Conservation (phyloP, 768 basidiomycete genomes). For the Lentinus brumalis region DNA sequence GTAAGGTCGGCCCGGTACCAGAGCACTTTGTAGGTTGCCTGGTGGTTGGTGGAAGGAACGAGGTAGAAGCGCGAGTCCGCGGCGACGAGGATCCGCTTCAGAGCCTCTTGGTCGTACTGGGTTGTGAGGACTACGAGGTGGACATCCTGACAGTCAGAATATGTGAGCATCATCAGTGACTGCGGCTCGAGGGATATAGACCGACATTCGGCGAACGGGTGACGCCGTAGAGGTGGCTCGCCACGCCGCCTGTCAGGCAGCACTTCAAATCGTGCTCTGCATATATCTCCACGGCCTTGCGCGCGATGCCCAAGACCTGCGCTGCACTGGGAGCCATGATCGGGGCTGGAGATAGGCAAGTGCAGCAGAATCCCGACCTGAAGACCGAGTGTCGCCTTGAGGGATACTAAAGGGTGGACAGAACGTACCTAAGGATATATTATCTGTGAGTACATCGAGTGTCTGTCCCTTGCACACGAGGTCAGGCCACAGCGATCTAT, state of each 20-base stretch:
- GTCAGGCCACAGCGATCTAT: too few relatives aligned
- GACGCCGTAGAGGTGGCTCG: conserved; percentile 24
- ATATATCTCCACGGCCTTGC: conserved; percentile 16
- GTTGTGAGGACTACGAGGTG: conserved; percentile 47
- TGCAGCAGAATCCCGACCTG: neutral
- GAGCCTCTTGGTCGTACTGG: conserved; percentile 34
- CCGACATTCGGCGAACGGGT: conserved; percentile 25
- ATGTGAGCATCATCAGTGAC: conserved; percentile 17
- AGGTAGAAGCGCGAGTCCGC: conserved; percentile 39
- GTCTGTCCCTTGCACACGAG: too few relatives aligned
- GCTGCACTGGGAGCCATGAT: neutral
- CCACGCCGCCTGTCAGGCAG: conserved; percentile 29
- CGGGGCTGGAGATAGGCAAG: neutral
- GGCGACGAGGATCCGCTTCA: conserved; percentile 41
- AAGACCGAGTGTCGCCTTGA: neutral
- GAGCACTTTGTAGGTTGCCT: conserved; percentile 44
- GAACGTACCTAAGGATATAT: too few relatives aligned
- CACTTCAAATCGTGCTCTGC: conserved; percentile 17
- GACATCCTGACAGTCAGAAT: conserved; percentile 35
- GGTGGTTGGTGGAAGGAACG: conserved; percentile 38
- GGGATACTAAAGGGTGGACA: too few relatives aligned
- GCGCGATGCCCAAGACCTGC: conserved; percentile 16
- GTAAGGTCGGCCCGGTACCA: conserved; percentile 32
- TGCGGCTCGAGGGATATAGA: neutral
- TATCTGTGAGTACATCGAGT: too few relatives aligned